A percentile compares a stretch with the other conserved stretches of the same genome.
Conservation (phyloP, 73 alveolate species). For the Uronychia binucleata region DNA sequence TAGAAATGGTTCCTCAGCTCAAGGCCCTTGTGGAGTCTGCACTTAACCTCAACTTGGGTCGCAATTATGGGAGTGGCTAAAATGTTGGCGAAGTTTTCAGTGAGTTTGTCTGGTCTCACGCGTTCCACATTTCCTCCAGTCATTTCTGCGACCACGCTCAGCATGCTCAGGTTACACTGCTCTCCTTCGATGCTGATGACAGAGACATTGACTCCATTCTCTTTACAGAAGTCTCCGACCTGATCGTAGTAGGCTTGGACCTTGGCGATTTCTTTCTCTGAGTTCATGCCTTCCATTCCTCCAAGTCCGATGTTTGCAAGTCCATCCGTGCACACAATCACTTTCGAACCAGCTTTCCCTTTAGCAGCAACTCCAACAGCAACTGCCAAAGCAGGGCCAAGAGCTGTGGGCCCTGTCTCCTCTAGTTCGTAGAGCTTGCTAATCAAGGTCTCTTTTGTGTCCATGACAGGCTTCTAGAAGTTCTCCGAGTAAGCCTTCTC, state of each 20-base stretch:
- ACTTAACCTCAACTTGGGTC: slow-evolving; percentile 65
- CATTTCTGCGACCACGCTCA: slow-evolving; percentile 51
- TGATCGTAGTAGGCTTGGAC: slow-evolving; percentile 54
- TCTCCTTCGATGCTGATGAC: slow-evolving; percentile 60
- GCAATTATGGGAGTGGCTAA: slow-evolving; percentile 73
- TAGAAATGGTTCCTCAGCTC: slow-evolving; percentile 76
- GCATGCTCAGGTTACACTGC: slow-evolving; percentile 44
- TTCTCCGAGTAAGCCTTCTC: slow-evolving; percentile 69
- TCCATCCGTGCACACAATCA: slow-evolving; percentile 73
- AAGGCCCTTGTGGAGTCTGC: slow-evolving; percentile 77
- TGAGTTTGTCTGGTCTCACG: slow-evolving; percentile 73
- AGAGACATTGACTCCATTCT: slow-evolving; percentile 55
- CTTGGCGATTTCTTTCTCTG: neutral
- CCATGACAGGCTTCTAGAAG: slow-evolving; percentile 5
- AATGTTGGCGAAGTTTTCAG: slow-evolving; percentile 70
- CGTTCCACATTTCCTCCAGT: slow-evolving; percentile 68
- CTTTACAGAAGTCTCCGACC: slow-evolving; percentile 46
- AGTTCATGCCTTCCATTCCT: slow-evolving; percentile 8
- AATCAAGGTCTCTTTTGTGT: neutral
- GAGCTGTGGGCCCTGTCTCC: slow-evolving; percentile 66
- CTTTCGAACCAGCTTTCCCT: slow-evolving; percentile 49
- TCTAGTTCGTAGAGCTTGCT: slow-evolving; percentile 23
- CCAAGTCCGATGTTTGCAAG: slow-evolving; percentile 72
- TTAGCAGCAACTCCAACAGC: slow-evolving; percentile 48
- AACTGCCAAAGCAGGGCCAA: slow-evolving; percentile 68